Percentiles rank a stretch among this genome's conserved stretches.
These are phyloP conservation scores for Neurospora sp. DNA, from an alignment of 495 filamentous ascomycete genomes.

Conservation along the genomic window DNA sequence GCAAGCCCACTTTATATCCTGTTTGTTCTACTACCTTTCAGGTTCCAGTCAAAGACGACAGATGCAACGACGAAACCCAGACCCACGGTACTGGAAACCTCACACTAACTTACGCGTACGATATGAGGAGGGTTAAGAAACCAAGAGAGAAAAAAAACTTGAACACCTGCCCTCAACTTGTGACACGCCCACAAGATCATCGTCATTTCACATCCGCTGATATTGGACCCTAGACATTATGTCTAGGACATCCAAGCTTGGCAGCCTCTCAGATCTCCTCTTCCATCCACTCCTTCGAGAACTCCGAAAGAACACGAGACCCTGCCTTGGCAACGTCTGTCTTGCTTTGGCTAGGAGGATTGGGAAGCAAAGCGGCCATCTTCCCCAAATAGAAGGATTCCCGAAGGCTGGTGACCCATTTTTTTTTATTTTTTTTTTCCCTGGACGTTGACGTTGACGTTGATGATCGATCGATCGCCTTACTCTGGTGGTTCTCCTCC, in stretches of 20 bases:
- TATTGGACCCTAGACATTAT: not conserved
- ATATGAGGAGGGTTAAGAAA: not conserved
- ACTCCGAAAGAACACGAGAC: not conserved
- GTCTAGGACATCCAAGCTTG: not conserved
- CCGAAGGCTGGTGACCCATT: not conserved
- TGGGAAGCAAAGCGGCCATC: not conserved
- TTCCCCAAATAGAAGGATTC: not conserved
- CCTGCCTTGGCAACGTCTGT: not conserved
- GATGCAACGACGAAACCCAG: not conserved
- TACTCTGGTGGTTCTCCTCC: too few species aligned
- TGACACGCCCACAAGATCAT: not conserved
- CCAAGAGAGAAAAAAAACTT: not conserved
- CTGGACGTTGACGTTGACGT: not conserved
- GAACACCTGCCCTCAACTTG: not conserved
- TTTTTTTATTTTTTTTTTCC: too few species aligned
- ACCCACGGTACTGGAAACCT: not conserved
- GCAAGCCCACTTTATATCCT: not conserved
- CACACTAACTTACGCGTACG: not conserved
- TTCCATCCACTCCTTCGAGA: not conserved
- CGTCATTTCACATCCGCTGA: not conserved
- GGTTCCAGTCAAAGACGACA: not conserved
- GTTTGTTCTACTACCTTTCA: not conserved
- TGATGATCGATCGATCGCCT: not conserved
- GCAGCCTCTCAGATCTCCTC: not conserved
- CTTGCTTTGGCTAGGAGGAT: not conserved